Conservation (phyloP, 2,329 filamentous ascomycete species). For the Verticillium tricorpus region DNA sequence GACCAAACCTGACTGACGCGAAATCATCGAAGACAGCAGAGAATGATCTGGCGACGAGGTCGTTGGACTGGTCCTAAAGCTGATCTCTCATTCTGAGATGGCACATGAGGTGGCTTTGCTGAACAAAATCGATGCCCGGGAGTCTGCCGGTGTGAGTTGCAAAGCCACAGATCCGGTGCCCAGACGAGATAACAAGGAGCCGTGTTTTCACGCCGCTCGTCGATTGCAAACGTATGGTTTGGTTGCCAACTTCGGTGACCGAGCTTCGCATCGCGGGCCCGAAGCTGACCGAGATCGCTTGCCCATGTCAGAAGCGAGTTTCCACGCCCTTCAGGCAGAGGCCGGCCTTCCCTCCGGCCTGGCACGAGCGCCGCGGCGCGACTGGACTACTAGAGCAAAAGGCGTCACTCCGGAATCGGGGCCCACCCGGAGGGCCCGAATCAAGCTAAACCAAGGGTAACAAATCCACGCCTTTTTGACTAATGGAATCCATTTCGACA, state of each 20-base stretch:
- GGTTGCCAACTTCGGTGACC: neutral
- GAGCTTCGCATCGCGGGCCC: neutral
- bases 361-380: neutral
- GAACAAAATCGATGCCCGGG: no score
- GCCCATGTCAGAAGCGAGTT: neutral
- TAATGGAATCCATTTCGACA: neutral
- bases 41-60: no score
- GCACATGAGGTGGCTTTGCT: no score
- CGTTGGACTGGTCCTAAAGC: no score
- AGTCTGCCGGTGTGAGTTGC: no score
- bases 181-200: no score
- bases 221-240: no score
- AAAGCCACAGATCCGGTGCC: no score
- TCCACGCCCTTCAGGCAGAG: neutral
- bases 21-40: no score
- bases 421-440: neutral
- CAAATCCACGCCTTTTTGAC: neutral
- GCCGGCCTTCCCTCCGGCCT: neutral
- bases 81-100: no score
- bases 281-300: neutral
- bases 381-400: neutral
- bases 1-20: no score
- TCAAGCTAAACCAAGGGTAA: neutral
- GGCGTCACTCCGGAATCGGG: neutral
- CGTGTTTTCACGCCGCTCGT: no score